Base-by-base conservation (phyloP, 495 filamentous ascomycete genomes). In the Aspergillus panamensis region DNA sequence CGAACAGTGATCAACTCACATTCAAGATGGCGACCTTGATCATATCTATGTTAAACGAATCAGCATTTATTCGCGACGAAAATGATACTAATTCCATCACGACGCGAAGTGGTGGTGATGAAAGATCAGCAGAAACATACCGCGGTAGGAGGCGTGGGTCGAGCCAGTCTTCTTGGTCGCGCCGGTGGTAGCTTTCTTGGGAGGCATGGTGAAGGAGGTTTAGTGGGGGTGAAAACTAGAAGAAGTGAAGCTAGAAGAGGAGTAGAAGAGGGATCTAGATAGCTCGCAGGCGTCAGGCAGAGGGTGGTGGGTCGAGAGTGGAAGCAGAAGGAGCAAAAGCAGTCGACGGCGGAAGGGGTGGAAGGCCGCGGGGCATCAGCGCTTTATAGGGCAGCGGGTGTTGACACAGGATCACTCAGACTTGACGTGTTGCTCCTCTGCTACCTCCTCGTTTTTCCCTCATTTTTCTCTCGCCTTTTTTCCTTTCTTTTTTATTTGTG, bases 1-100 rank as follows among this genome's bases (percentile, higher is more conserved):
- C 67, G 68, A 60, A 63, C 61, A 60, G 63, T 71, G 71, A 79
- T 76, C 62, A 69, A 85, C 84, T 79, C 74, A 87, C 84, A 72
- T 79, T 81, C 62, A 84, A 61, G 67, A 87, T 86, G 53, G 84
- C 84, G 74, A 86, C 84, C 72, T 82, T 84, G 73, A 87, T 85
- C 84, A 87, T 83, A 77, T 78, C 78, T 81, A 75, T 75, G 75
- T 77, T 50, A 53, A 51, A 69, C n/a, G 57, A 72, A 77, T 83
- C 75, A 81, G 77, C 68, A 77, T 53, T 65, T 30, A 61, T 67
- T 71, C 69, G 79, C 79, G 80, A 80, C 72, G 55, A 63, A 47
- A 65, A 56, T 42, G 39, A 67, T 69, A 59, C 25, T 32, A 59
- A 21, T 30, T 58, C 64, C 61, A 66, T 57, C 51, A 60, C 61